Conservation (phyloP, 495 filamentous ascomycete species). For the Penicillium bialowiezense region DNA sequence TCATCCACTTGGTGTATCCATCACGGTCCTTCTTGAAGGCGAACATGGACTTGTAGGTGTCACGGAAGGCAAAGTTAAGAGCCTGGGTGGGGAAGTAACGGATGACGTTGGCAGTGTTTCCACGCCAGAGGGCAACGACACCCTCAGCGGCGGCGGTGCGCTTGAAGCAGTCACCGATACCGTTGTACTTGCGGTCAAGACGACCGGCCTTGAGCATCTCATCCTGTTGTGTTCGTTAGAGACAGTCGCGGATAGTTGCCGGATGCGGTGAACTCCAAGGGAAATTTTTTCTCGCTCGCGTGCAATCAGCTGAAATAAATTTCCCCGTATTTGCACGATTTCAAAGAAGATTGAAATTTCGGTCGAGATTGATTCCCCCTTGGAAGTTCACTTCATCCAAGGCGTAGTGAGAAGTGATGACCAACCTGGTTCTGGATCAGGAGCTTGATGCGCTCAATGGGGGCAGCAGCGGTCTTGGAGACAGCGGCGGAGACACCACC, state of each 20-base stretch:
- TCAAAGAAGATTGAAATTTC: neutral
- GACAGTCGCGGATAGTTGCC: constrained; percentile 1
- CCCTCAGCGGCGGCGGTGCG: constrained; percentile 81
- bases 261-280: constrained; percentile 4
- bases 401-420: constrained; percentile 9
- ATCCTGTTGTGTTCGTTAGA: constrained; percentile 62
- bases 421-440: constrained; percentile 99
- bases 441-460: constrained; percentile 99
- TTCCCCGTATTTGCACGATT: too few relatives aligned
- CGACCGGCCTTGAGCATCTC: constrained; percentile 99
- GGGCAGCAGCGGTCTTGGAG: constrained; percentile 99
- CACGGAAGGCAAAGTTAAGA: constrained; percentile 99
- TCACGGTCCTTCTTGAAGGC: constrained; percentile 99
- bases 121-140: constrained; percentile 88
- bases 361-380: neutral
- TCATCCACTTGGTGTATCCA: constrained; percentile 99
- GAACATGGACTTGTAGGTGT: constrained; percentile 99
- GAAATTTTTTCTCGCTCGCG: constrained; percentile 6
- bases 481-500: constrained; percentile 99
- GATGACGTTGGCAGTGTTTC: constrained; percentile 99
- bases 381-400: neutral
- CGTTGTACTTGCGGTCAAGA: constrained; percentile 95
- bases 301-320: neutral
- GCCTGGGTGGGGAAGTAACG: constrained; percentile 99
- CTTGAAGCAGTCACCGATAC: constrained; percentile 91